These are phyloP conservation scores for Apiosordaria backusii DNA, from an alignment of 495 filamentous ascomycete species.

Conservation along the genomic window DNA sequence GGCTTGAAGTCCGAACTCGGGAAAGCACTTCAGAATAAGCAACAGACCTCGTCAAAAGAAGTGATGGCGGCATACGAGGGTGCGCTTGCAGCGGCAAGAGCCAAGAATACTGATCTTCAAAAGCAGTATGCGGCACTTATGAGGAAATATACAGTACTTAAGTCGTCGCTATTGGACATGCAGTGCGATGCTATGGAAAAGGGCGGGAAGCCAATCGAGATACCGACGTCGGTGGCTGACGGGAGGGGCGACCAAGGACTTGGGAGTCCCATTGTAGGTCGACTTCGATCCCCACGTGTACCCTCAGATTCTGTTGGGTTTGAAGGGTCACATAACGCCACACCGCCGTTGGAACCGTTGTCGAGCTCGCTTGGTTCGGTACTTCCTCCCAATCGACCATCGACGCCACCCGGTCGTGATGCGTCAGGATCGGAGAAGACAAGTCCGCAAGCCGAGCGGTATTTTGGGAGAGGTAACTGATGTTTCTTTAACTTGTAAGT, in stretches of 20 bases:
- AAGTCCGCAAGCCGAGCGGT: conserved; percentile 45
- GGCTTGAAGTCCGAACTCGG: conserved; percentile 41
- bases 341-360: conserved; percentile 34
- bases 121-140: conserved; percentile 40
- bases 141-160: conserved; percentile 39
- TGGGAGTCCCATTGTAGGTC: neutral
- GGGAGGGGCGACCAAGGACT: neutral
- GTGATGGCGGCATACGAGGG: conserved; percentile 36
- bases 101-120: conserved; percentile 42
- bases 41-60: conserved; percentile 35
- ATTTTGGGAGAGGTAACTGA: conserved; percentile 44
- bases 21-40: conserved; percentile 41
- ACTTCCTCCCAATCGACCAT: conserved; percentile 19
- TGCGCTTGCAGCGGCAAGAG: conserved; percentile 36
- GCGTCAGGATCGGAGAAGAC: conserved; percentile 23
- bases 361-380: conserved; percentile 19
- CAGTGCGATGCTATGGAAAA: conserved; percentile 23
- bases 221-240: neutral
- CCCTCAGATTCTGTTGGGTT: neutral
- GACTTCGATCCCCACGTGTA: conserved; percentile 6
- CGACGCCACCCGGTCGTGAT: conserved; percentile 31
- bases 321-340: conserved; percentile 34
- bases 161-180: conserved; percentile 37
- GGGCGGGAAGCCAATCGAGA: conserved; percentile 1
- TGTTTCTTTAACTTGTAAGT: conserved; percentile 14